Conservation (phyloP, 352 stramenopile genomes). For the Blastocystis sp. region DNA sequence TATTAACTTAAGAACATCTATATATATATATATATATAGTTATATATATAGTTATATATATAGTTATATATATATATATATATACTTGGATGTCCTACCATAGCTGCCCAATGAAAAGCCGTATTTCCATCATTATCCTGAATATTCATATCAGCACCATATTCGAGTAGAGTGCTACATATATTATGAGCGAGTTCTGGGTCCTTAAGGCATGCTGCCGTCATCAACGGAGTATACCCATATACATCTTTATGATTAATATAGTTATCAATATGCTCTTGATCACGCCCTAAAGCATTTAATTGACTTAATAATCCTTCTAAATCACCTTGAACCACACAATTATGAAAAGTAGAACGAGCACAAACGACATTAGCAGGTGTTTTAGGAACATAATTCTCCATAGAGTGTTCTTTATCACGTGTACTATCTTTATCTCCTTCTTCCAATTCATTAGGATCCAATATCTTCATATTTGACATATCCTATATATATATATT, state of each 20-base stretch:
- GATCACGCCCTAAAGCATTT: not conserved
- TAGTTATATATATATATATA: not conserved
- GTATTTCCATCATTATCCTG: slow-evolving; percentile 40
- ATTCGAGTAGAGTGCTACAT: slow-evolving; percentile 11
- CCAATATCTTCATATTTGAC: slow-evolving; percentile 1
- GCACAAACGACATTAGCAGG: slow-evolving; percentile 20
- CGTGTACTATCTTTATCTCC: slow-evolving; percentile 17
- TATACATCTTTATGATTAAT: slow-evolving; percentile 17
- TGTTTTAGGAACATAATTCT: slow-evolving; percentile 6
- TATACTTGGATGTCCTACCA: slow-evolving; percentile 30
- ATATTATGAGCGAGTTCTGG: slow-evolving; percentile 7
- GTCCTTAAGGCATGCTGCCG: slow-evolving; percentile 12
- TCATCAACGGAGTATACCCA: slow-evolving; percentile 32
- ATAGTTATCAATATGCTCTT: slow-evolving; percentile 1
- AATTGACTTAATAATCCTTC: slow-evolving; percentile 6
- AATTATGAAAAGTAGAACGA: slow-evolving; percentile 19
- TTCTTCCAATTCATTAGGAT: not conserved
- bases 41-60: not conserved
- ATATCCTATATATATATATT: not conserved
- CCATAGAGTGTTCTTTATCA: too few species aligned
- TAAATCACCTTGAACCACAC: slow-evolving; percentile 4
- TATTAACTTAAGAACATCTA: slow-evolving; percentile 28
- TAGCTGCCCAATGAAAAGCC: slow-evolving; percentile 40
- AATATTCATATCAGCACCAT: slow-evolving; percentile 5
- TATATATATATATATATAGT: not conserved